Base-by-base conservation (phyloP, 495 filamentous ascomycete genomes). In the Aspergillus nanangensis region DNA sequence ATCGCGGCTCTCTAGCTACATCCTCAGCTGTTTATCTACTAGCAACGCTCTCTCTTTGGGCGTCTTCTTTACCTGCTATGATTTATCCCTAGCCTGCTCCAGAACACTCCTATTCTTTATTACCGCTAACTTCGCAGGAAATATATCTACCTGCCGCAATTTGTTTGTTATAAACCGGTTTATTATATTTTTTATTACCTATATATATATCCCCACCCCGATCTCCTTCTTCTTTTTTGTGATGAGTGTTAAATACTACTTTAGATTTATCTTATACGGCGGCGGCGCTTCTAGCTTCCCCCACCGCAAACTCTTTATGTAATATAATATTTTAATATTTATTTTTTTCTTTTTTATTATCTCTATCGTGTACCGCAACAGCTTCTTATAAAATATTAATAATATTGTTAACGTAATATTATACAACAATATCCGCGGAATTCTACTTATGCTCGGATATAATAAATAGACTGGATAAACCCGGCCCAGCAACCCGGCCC, bases 361-460 rank as follows among this genome's bases (percentile, higher is more conserved):
- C 11, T 86, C 76, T 75, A 87, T 84, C 15, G 91, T 90, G 58
- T 95, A 96, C 20, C 77, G 67, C n/a, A 82, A 79, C 3, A 96
- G 74, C 5, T 78, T 79, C 46, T 82, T 74, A 55, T 95, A 89
- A 59, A 96, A 96, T 87, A 92, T 94, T 8, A 82, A 84, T 14
- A 96, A 77, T 3, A 96, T 87, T 27, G 81, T 85, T 1, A 87
- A 83, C 0, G 91, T 86, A 10, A 96, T 82, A 60, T 96, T 91
- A 62, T 94, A 95, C 27, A 95, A 79, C 14, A 87, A 86, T 51
- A 96, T 91, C 3, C 70, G 66, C 8, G 87, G 79, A 36, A 83
- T 72, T 0, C 70, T 70, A 7, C 77, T 57, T 3, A 96, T 71
- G 0, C 71, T 70, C 0, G 91, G 91, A 60, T 95, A 95, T 23